Evolutionary conservation across 106 monocot species (phyloP), one percentile per base, ranked within the genome.

Genomic region (Apostasia shenzhenica): DNA sequence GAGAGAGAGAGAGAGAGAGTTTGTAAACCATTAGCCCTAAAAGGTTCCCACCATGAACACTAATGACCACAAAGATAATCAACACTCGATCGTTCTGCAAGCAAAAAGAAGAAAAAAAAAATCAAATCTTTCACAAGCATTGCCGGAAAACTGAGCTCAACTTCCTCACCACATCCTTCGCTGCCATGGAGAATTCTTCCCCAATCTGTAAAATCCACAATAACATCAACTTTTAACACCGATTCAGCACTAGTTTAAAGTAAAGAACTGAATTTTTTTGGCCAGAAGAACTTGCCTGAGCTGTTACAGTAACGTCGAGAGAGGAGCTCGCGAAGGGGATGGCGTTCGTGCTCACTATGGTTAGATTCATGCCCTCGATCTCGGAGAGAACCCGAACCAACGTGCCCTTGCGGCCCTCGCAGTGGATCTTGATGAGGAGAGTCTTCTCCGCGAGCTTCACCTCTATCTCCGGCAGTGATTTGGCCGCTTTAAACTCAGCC

Each of bases 121-220:
- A 6, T 10, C 4, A 6, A 4, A 14, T 72, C 66, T 67, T 50
- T 84, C 79, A 84, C 65, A 72, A 59, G 63, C 77, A 81, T 71
- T 80, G 50, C 43, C 70, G 83, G 74, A 83, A 81, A 43, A 75
- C 74, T 45, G 63, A 68, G 50, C 75, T 75, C 44, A 94, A 81
- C 69, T 83, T 79, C 83, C 79, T 94, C 67, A 91, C 83, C 57
- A 94, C 42, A 47, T 91, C 94, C 63, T 83, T 86, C 58, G 76
- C 82, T 45, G 82, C 79, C 83, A 83, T 72, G 41, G 80, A 85
- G 72, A 90, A 91, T 8, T 75, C 85, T 50, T 94, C 94, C 26
- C 85, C 90, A 69, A 91, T 75, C 94, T 94, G 82, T 42, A 77
- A 59, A 48, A 2, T 57, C 57, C 4, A 52, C 7, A 52, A 57